phyloP scores from a whole-genome alignment of 164 flowering plant species.

The Kalanchoe fedtschenkoi region DNA sequence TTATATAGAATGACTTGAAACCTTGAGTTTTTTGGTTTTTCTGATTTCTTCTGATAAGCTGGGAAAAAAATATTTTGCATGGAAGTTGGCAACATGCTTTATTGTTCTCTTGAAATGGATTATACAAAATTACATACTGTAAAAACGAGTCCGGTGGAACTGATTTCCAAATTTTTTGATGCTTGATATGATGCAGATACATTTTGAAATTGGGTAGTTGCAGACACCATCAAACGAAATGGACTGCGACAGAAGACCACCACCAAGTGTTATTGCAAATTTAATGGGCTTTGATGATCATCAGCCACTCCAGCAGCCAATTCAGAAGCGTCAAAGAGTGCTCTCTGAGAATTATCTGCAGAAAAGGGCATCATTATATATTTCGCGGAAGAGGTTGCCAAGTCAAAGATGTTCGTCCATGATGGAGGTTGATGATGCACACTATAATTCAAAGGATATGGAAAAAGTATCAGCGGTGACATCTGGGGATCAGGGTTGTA shows the following conservation, averaged over 20 bases:
- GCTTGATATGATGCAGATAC: not conserved
- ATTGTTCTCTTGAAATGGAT: not conserved
- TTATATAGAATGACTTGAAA: too few species aligned
- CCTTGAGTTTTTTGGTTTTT: too few species aligned
- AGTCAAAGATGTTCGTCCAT: not conserved
- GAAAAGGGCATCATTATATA: not conserved
- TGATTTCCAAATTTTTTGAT: not conserved
- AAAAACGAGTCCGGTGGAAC: not conserved
- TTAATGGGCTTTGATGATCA: not conserved
- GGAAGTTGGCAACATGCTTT: not conserved
- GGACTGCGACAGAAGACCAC: not conserved
- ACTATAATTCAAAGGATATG: too few species aligned
- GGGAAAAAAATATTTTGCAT: too few species aligned
- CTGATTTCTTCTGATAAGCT: too few species aligned
- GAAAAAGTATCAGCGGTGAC: not conserved
- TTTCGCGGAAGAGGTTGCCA: not conserved
- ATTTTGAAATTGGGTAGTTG: not conserved
- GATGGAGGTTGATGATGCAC: not conserved
- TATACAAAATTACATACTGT: not conserved
- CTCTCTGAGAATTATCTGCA: not conserved
- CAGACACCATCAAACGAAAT: not conserved
- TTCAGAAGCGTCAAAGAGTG: not conserved
- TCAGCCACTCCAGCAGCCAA: too few species aligned
- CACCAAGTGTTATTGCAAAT: not conserved
- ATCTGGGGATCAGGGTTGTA: not conserved